phyloP scores from a whole-genome alignment of 805 yeast species.

The Pichia nanzhaoensis region DNA sequence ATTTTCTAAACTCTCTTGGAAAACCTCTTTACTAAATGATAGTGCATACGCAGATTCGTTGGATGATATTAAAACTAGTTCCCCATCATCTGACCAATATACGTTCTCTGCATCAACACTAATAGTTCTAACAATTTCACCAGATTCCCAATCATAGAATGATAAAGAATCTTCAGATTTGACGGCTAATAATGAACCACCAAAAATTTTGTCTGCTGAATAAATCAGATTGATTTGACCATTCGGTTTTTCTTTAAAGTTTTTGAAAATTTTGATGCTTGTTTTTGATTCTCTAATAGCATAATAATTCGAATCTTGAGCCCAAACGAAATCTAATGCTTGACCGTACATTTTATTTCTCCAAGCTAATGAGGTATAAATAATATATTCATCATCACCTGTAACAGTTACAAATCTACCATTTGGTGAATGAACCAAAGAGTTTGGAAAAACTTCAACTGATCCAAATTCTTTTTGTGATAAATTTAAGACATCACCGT shows the following conservation, averaged over 20 bases:
- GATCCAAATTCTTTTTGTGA: constrained; percentile 89
- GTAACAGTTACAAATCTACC: constrained; percentile 95
- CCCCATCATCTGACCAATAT: constrained; percentile 92
- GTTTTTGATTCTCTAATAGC: constrained; percentile 72
- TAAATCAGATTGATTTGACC: constrained; percentile 60
- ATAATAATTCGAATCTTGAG: constrained; percentile 78
- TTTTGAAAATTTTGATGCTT: constrained; percentile 65
- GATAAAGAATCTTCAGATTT: constrained; percentile 79
- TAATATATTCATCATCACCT: constrained; percentile 96
- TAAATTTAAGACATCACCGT: constrained; percentile 73
- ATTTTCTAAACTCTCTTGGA: constrained; percentile 52
- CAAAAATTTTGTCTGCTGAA: constrained; percentile 71
- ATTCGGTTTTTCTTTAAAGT: constrained; percentile 72
- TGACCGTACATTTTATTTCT: constrained; percentile 89
- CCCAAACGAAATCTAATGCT: constrained; percentile 92
- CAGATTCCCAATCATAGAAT: constrained; percentile 92
- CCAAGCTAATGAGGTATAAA: constrained; percentile 97
- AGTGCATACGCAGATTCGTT: constrained; percentile 72
- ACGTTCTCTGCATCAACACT: constrained; percentile 82
- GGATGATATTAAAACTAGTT: constrained; percentile 68
- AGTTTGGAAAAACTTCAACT: constrained; percentile 86
- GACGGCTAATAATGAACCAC: constrained; percentile 85
- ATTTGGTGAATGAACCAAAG: constrained; percentile 87
- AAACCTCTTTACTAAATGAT: constrained; percentile 61
- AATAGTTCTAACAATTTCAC: constrained; percentile 75